These are phyloP conservation scores for Annulohypoxylon stygium DNA, from an alignment of 495 filamentous ascomycete genomes.

Conservation along the genomic window DNA sequence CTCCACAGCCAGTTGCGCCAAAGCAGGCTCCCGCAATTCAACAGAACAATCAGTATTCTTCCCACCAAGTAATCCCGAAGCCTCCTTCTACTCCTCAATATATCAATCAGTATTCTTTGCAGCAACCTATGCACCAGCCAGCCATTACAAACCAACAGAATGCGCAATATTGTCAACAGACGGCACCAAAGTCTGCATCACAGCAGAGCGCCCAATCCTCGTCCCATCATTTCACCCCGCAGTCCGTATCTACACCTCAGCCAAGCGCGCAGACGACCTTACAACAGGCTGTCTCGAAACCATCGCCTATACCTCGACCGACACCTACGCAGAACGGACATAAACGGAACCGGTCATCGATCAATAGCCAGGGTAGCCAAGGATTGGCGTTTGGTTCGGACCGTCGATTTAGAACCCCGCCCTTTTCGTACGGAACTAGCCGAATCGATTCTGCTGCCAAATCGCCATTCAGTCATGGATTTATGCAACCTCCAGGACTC, in stretches of 20 bases:
- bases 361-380: slow-evolving; percentile 43
- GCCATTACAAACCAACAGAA: slow-evolving; percentile 29
- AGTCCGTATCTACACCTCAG: slow-evolving; percentile 28
- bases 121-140: slow-evolving; percentile 38
- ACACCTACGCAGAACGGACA: slow-evolving; percentile 46
- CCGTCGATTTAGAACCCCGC: slow-evolving; percentile 50
- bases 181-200: slow-evolving; percentile 10
- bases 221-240: not conserved
- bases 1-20: slow-evolving; percentile 28
- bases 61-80: slow-evolving; percentile 12
- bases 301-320: slow-evolving; percentile 35
- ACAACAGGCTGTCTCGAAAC: slow-evolving; percentile 26
- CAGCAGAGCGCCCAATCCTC: not conserved
- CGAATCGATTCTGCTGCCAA: slow-evolving; percentile 48
- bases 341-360: slow-evolving; percentile 47
- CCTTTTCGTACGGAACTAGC: slow-evolving; percentile 48
- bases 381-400: slow-evolving; percentile 45
- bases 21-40: slow-evolving; percentile 34
- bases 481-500: slow-evolving; percentile 49
- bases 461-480: slow-evolving; percentile 51
- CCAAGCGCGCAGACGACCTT: not conserved
- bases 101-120: slow-evolving; percentile 14
- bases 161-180: not conserved
- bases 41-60: slow-evolving; percentile 18
- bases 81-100: slow-evolving; percentile 3